phyloP scores from a whole-genome alignment of 163 green algal species.

The Volvox carteri region DNA sequence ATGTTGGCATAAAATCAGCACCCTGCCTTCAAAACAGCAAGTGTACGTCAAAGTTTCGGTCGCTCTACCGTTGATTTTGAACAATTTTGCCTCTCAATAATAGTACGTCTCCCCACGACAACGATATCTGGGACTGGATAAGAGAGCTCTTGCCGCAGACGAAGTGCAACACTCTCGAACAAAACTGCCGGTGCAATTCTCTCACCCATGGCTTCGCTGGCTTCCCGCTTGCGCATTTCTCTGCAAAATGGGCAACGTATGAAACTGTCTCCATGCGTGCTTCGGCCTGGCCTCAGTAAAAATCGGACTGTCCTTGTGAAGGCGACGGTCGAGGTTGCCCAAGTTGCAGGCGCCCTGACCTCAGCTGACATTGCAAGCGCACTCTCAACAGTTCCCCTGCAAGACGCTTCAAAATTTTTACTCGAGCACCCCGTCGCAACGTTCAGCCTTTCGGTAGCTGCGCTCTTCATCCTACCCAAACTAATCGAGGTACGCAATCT shows the following conservation, averaged over 20 bases:
- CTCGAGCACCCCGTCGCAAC: conserved; percentile 32
- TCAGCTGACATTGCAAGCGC: not conserved
- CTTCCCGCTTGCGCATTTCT: not conserved
- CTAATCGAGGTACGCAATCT: conserved; percentile 16
- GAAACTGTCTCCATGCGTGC: not conserved
- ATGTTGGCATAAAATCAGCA: too few relatives aligned
- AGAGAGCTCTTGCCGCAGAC: not conserved
- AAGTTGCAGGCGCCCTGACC: not conserved
- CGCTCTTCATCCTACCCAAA: conserved; percentile 21
- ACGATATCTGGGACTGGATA: not conserved
- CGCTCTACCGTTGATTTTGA: not conserved
- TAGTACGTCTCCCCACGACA: not conserved
- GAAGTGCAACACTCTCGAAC: not conserved
- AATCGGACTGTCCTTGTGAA: not conserved
- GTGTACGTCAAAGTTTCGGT: too few relatives aligned
- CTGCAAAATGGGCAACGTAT: not conserved
- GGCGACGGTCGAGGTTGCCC: conserved; percentile 10
- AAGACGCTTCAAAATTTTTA: not conserved
- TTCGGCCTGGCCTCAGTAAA: not conserved
- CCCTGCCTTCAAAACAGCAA: too few relatives aligned
- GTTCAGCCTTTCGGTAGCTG: not conserved
- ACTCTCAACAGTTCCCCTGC: not conserved
- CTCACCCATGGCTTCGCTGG: not conserved
- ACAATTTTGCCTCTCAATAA: not conserved
- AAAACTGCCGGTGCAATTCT: not conserved